These are phyloP conservation scores for Claviceps sp. DNA, from an alignment of 2,329 filamentous ascomycete species.

Conservation along the genomic window DNA sequence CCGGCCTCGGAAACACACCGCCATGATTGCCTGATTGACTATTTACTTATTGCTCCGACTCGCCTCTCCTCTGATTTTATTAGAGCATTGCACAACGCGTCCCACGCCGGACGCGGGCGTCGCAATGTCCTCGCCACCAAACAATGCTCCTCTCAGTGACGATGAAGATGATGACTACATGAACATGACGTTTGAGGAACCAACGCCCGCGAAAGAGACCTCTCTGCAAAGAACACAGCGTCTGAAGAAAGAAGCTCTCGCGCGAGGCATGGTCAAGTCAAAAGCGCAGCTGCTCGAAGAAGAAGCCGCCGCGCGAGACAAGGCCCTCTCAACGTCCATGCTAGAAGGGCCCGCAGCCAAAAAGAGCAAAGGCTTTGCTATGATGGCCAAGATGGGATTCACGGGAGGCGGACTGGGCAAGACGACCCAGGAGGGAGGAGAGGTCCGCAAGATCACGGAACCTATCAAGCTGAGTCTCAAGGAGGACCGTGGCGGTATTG, in stretches of 20 bases:
- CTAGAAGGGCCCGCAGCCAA: slow-evolving; percentile 42
- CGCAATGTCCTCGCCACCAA: slow-evolving; percentile 1
- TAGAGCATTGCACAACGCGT: not conserved
- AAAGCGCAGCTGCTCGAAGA: slow-evolving; percentile 73
- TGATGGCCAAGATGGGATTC: slow-evolving; percentile 97
- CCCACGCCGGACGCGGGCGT: not conserved
- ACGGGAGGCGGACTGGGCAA: slow-evolving; percentile 61
- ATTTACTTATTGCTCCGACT: not conserved
- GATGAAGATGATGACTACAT: slow-evolving; percentile 77
- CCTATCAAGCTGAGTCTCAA: slow-evolving; percentile 68
- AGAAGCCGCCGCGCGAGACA: slow-evolving; percentile 58
- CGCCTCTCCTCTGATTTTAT: not conserved
- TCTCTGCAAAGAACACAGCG: slow-evolving; percentile 41
- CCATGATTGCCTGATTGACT: no score
- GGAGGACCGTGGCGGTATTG: slow-evolving; percentile 70
- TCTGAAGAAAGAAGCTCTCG: slow-evolving; percentile 50
- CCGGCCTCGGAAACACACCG: no score
- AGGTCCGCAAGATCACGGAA: slow-evolving; percentile 34
- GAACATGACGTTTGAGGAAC: slow-evolving; percentile 78
- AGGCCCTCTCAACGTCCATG: slow-evolving; percentile 60
- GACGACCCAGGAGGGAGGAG: slow-evolving; percentile 31
- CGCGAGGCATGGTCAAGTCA: slow-evolving; percentile 55
- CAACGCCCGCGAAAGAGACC: slow-evolving; percentile 38
- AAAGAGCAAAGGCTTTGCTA: slow-evolving; percentile 75
- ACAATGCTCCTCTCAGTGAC: slow-evolving; percentile 6